Evolutionary conservation across 768 basidiomycete genomes (phyloP).

Genomic region (Lactarius trivialis): DNA sequence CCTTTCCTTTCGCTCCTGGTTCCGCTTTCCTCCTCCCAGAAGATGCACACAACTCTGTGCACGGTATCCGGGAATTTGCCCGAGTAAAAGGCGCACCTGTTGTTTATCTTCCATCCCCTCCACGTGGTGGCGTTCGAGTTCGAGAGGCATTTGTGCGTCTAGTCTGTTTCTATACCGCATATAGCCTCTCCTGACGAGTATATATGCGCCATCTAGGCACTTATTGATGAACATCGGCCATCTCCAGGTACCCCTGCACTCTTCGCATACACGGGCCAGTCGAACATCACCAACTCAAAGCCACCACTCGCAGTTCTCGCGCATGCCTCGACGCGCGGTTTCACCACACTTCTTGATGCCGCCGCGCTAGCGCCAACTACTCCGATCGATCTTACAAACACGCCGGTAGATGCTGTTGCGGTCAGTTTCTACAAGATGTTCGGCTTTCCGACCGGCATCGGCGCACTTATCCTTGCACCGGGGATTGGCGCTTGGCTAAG

Average conservation of each 20-base stretch:
- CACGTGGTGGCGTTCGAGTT: conserved; percentile 57
- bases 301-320: conserved; percentile 56
- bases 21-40: conserved; percentile 60
- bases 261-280: conserved; percentile 73
- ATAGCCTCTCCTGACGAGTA: conserved; percentile 4
- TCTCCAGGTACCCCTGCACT: conserved; percentile 47
- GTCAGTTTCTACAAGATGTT: conserved; percentile 90
- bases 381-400: conserved; percentile 54
- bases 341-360: conserved; percentile 68
- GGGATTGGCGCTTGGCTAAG: conserved; percentile 62
- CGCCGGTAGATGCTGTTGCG: conserved; percentile 74
- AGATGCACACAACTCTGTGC: conserved; percentile 81
- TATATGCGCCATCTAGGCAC: conserved; percentile 35
- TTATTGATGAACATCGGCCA: conserved; percentile 48
- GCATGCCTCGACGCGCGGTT: conserved; percentile 63
- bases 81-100: conserved; percentile 46
- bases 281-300: conserved; percentile 76
- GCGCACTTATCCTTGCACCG: conserved; percentile 49
- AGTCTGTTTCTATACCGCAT: neutral
- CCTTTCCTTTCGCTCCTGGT: conserved; percentile 60
- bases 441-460: conserved; percentile 80
- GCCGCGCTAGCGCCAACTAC: conserved; percentile 76
- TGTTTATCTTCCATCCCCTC: conserved; percentile 57
- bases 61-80: conserved; percentile 75
- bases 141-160: conserved; percentile 50